Conservation (phyloP, 2,329 filamentous ascomycete species). For the Sporothrix curviconia region DNA sequence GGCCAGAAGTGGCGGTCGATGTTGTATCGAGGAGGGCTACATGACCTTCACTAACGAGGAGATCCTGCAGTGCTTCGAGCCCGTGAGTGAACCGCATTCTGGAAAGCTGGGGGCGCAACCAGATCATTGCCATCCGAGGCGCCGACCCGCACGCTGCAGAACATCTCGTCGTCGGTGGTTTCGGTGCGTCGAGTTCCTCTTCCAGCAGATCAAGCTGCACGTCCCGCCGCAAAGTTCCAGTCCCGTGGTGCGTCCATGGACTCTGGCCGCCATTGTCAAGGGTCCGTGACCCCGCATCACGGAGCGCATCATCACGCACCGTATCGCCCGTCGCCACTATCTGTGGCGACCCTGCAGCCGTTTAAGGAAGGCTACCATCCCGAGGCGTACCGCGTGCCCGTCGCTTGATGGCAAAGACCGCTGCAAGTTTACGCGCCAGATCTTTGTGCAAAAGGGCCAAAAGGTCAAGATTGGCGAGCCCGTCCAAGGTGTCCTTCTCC, state of each 20-base stretch:
- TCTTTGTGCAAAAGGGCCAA: slow-evolving; percentile 97
- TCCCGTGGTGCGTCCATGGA: slow-evolving; percentile 96
- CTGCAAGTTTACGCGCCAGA: slow-evolving; percentile 97
- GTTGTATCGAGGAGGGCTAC: slow-evolving; percentile 97
- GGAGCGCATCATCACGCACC: slow-evolving; percentile 91
- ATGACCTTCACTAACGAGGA: slow-evolving; percentile 99
- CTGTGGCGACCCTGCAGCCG: slow-evolving; percentile 98
- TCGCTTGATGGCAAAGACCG: slow-evolving; percentile 94
- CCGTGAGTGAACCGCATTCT: slow-evolving; percentile 94
- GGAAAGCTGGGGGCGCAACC: slow-evolving; percentile 91
- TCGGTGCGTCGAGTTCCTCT: slow-evolving; percentile 96
- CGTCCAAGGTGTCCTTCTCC: slow-evolving; percentile 97
- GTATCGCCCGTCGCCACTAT: slow-evolving; percentile 94
- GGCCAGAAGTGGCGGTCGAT: slow-evolving; percentile 97
- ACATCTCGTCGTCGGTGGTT: slow-evolving; percentile 97
- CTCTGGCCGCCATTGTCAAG: slow-evolving; percentile 97
- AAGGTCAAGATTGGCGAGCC: slow-evolving; percentile 98
- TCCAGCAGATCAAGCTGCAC: slow-evolving; percentile 98
- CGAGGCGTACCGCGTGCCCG: slow-evolving; percentile 93
- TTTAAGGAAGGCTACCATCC: slow-evolving; percentile 99
- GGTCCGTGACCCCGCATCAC: slow-evolving; percentile 95
- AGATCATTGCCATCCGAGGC: slow-evolving; percentile 99
- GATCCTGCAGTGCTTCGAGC: slow-evolving; percentile 97
- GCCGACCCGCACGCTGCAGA: slow-evolving; percentile 88
- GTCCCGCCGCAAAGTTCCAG: slow-evolving; percentile 97